phyloP scores from a whole-genome alignment of 352 stramenopile species.

The Plasmopara halstedii region DNA sequence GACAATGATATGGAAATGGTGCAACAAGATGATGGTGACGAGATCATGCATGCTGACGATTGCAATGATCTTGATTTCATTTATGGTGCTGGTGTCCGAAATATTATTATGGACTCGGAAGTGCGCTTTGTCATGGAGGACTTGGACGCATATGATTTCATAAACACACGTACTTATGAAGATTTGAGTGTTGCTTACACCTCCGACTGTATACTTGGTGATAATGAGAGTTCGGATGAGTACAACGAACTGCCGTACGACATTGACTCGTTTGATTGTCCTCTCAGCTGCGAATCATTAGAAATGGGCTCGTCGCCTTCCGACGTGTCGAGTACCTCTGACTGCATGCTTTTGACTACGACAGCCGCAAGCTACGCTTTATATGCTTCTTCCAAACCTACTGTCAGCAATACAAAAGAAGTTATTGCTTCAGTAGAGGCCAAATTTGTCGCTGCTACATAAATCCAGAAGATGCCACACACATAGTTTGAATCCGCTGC shows the following conservation, averaged over 20 bases:
- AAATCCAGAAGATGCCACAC: conserved; percentile 11
- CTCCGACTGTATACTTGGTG: conserved; percentile 60
- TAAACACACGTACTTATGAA: conserved; percentile 45
- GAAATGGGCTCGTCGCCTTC: conserved; percentile 66
- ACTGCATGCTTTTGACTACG: conserved; percentile 44
- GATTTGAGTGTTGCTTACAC: conserved; percentile 60
- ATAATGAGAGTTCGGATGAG: conserved; percentile 41
- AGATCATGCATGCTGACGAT: conserved; percentile 45
- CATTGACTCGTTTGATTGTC: conserved; percentile 53
- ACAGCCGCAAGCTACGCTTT: conserved; percentile 16
- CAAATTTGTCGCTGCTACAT: conserved; percentile 18
- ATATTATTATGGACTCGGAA: conserved; percentile 40
- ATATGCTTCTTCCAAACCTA: conserved; percentile 4
- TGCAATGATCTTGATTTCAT: conserved; percentile 54
- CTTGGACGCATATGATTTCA: conserved; percentile 63
- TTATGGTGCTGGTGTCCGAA: conserved; percentile 28
- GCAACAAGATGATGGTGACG: conserved; percentile 29
- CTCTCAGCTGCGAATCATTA: conserved; percentile 33
- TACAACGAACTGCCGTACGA: conserved; percentile 56
- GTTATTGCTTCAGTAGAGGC: conserved; percentile 8
- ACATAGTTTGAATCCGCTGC: conserved; percentile 24
- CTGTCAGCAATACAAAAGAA: conserved; percentile 13
- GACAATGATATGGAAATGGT: conserved; percentile 50
- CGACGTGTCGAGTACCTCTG: conserved; percentile 38
- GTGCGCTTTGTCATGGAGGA: conserved; percentile 64